phyloP scores from a whole-genome alignment of 805 yeast species.

The Metschnikowia noctiluminum region DNA sequence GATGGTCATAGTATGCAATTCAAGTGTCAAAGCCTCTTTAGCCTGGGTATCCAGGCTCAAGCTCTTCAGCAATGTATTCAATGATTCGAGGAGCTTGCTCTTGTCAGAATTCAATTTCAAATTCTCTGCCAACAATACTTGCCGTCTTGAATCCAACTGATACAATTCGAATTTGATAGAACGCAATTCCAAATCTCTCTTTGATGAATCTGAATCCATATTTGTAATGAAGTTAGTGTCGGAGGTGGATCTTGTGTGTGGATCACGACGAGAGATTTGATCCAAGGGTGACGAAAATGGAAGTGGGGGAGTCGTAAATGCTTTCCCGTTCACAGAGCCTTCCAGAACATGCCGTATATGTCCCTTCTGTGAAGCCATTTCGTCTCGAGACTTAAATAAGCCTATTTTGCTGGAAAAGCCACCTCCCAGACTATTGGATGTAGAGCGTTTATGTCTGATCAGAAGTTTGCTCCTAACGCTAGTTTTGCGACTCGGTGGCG shows the following conservation, averaged over 20 bases:
- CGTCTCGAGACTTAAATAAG: constrained; percentile 30
- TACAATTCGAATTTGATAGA: constrained; percentile 38
- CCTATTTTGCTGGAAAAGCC: constrained; percentile 28
- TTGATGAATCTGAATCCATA: constrained; percentile 14
- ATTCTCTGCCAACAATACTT: constrained; percentile 24
- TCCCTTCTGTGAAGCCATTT: constrained; percentile 18
- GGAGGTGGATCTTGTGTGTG: constrained; percentile 42
- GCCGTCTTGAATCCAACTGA: constrained; percentile 28
- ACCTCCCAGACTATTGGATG: constrained; percentile 32
- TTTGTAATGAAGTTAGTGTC: constrained; percentile 35
- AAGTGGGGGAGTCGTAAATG: constrained; percentile 45
- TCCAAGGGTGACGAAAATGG: constrained; percentile 30
- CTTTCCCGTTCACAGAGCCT: constrained; percentile 33
- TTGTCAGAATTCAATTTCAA: constrained; percentile 29
- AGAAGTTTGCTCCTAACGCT: constrained; percentile 31
- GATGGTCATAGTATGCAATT: constrained; percentile 47
- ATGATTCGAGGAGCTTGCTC: constrained; percentile 26
- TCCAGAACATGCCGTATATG: constrained; percentile 42
- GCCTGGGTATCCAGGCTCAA: constrained; percentile 39
- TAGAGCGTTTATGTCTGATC: constrained; percentile 40
- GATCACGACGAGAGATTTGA: constrained; percentile 14
- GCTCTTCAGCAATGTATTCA: constrained; percentile 41
- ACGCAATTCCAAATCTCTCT: constrained; percentile 38
- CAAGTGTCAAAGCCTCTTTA: constrained; percentile 44
- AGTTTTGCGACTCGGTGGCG: constrained; percentile 24